Base-by-base conservation (phyloP, 164 flowering plant species). In the Chimonanthus praecox region DNA sequence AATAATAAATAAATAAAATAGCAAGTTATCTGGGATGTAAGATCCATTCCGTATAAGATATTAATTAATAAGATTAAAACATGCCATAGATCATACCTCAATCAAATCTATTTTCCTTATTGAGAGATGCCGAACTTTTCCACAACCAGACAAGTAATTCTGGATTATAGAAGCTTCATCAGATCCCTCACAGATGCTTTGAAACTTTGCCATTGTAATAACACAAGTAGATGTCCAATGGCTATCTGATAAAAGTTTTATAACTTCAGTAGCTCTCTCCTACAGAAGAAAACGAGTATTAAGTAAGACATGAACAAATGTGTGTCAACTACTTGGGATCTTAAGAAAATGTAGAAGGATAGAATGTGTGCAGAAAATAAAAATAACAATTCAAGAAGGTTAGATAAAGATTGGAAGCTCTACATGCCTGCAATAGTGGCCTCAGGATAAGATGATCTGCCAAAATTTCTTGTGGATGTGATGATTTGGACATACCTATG, bases 181-280 rank as follows among this genome's bases (percentile, higher is more conserved):
- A 45, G 78, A 47, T 58, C 92, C 96, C 72, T 84, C 83, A 79
- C 95, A 92, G 3, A 89, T 74, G 51, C 73, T 79, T 73, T 80
- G 80, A 64, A 94, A 88, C 71, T 83, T 87, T 63, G 48, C 79
- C 88, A 84, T 81, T 7, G 97, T 91, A 43, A 94, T 62, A 48
- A 90, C 74, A 74, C 94, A 91, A 45, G 82, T 85, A 69, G 89
- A 81, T 3, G 89, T 90, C 99, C 99, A 94, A 66, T 90, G 87
- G 76, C 74, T 85, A 79, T 90, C 91, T 68, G 91, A 83, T 66
- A 94, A 76, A 4, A 51, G 49, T 58, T 80, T 82, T 68, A 89
- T 77, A 54, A 88, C 86, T 71, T 85, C 83, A 54, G 70, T 84
- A 54, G 90, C 87, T 77, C 79, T 87, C 69, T 88, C 97, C 97